Percentiles rank a stretch among this genome's conserved stretches.
Evolutionary conservation across 768 basidiomycete genomes (phyloP).

Genomic region (Trametes elegans): DNA sequence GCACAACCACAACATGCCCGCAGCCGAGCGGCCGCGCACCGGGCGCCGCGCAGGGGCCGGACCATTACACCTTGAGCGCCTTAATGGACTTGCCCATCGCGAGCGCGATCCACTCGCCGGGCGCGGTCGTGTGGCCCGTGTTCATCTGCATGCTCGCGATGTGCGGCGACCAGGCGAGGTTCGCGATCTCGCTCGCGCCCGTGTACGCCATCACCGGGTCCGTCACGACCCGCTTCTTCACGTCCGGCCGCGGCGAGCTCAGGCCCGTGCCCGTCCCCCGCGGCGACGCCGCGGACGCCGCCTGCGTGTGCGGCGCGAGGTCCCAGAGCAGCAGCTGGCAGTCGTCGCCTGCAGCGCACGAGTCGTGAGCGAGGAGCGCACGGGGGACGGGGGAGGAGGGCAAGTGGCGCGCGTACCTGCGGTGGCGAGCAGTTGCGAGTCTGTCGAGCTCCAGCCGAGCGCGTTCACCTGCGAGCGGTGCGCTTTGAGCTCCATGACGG

Average conservation of each 20-base stretch:
- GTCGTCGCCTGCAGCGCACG: conserved; percentile 71
- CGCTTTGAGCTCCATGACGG: conserved; percentile 86
- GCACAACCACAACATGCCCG: not conserved
- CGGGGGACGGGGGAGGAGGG: conserved; percentile 2
- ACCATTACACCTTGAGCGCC: conserved; percentile 73
- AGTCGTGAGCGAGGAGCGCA: conserved; percentile 5
- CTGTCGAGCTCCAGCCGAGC: conserved; percentile 86
- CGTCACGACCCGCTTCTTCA: conserved; percentile 68
- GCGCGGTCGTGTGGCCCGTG: conserved; percentile 66
- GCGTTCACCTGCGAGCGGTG: conserved; percentile 84
- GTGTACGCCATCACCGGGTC: conserved; percentile 87
- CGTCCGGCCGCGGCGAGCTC: conserved; percentile 79
- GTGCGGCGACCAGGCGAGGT: conserved; percentile 85
- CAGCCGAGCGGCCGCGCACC: not conserved
- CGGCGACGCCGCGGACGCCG: conserved; percentile 59
- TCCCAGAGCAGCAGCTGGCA: conserved; percentile 95
- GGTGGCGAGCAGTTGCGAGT: conserved; percentile 81
- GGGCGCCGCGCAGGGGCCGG: not conserved
- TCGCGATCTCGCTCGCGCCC: conserved; percentile 73
- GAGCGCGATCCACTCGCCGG: conserved; percentile 87
- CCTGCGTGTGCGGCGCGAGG: conserved; percentile 61
- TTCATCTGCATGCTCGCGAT: conserved; percentile 76
- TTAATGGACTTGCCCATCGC: conserved; percentile 81
- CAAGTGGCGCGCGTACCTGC: conserved; percentile 73
- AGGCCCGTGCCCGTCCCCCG: conserved; percentile 67